These are phyloP conservation scores for Chlorella variabilis DNA, from an alignment of 163 green algal species.

Conservation along the genomic window DNA sequence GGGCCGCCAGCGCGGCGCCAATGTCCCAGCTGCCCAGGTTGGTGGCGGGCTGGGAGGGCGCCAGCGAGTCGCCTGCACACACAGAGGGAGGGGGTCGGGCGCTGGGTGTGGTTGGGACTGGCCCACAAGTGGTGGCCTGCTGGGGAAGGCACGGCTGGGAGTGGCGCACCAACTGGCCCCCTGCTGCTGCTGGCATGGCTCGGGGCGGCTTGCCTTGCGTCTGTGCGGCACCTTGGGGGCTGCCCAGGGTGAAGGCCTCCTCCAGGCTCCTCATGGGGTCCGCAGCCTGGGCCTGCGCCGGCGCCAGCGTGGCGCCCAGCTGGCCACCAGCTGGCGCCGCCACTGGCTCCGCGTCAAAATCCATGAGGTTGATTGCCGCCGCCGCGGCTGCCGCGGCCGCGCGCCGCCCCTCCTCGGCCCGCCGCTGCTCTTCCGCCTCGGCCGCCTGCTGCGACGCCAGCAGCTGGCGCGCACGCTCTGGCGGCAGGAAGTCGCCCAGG, in stretches of 20 bases:
- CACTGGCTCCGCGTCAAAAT: conserved; percentile 24
- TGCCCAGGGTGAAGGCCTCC: not conserved
- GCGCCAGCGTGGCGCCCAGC: not conserved
- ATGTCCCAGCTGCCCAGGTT: conserved; percentile 39
- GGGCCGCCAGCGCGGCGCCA: conserved; percentile 12
- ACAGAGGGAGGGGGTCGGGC: no score
- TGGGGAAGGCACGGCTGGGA: no score
- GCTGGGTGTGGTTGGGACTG: no score
- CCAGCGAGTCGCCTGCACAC: not conserved
- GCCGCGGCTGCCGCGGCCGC: not conserved
- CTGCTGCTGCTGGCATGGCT: no score
- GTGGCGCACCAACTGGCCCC: no score
- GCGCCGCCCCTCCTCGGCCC: not conserved
- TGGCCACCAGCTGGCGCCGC: not conserved
- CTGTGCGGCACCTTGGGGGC: no score
- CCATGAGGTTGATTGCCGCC: conserved; percentile 44
- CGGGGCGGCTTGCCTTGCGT: no score
- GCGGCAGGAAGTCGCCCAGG: conserved; percentile 27
- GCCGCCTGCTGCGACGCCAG: not conserved
- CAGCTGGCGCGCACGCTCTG: conserved; percentile 1
- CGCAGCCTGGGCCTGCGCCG: not conserved
- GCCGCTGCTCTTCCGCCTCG: conserved; percentile 8
- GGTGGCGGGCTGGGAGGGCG: not conserved
- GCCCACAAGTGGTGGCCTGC: no score
- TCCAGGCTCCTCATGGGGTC: conserved; percentile 21